Base-by-base conservation (phyloP, 306 rosid species). In the Castanea sativa region DNA sequence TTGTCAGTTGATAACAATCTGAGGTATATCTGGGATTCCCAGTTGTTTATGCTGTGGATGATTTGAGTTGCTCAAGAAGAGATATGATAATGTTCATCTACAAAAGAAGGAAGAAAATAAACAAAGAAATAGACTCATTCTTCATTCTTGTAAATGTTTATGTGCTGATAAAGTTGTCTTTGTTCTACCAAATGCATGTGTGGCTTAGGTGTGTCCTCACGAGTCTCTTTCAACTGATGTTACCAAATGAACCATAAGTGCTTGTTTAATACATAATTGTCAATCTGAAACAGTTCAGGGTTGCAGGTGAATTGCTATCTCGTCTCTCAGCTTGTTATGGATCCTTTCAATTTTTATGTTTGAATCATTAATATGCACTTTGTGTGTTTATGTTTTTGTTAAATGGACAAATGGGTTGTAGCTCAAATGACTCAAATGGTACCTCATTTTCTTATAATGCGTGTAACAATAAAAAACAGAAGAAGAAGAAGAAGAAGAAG, bases 221-320 rank as follows among this genome's bases (percentile, higher is more conserved):
- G 14, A 12, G 43, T 35, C 43, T 41, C 49, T 27, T 57, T 16
- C 43, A n/a, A 5, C 53, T 15, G 27, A 9, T 13, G 71, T 57
- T 41, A 38, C 38, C n/a, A 43, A 23, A 59, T 5, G 4, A 58
- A 70, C 73, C 18, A 49, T 71, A 49, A 4, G 25, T 58, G 63
- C 10, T 57, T n/a, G 25, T 51, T 75, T 51, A 82, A 60, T 65
- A 20, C 41, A 45, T 69, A 83, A 55, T 69, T 45, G 27, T 76
- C 76, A 74, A 79, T 76, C 71, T 73, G 65, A 71, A 83, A 86
- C 89, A 95, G 99, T 90, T 90, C 79, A 86, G 73, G 74, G 92
- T 90, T 77, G 53, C 71, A 55, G 91, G 91, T 38, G 91, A 72
- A 79, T 27, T 84, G 73, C 70, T 91, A 74, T 85, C 91, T 71